Evolutionary conservation across 2,329 filamentous ascomycete species (phyloP), one percentile per base, ranked within the genome.

Genomic region (Pseudocercospora macadamiae): DNA sequence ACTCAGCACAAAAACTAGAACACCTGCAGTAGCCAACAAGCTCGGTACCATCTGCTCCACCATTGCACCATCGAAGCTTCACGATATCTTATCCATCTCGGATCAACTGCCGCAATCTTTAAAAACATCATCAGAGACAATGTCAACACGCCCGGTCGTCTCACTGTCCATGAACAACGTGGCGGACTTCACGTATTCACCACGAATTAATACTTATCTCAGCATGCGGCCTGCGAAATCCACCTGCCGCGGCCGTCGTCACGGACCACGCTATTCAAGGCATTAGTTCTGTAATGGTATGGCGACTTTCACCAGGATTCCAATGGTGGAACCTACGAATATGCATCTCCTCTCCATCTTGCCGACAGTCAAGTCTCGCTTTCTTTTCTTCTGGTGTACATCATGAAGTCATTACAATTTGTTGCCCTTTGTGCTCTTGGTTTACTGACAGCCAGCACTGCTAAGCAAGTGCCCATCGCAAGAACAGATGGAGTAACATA

Each of bases 401-500:
- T 19, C 36, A 39, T 39, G 36, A 39, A 9, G 36, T 21, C 36
- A 18, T 19, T 39, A n/a, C 3, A 19, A 9, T 19, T 39, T 39
- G 36, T n/a, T 8, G 16, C 36, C 21, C 36, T 39, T 39, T 39
- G 36, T 39, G 16, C 36, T 9, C 4, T 39, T 19, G 36, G n/a
- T 18, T 21, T 2, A 4, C 8, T 39, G 8, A 19, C 36, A 18
- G 18, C 21, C 5, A 19, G 36, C 16, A 3, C 16, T 39, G 36
- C 36, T 39, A 12, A 39, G 16, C 18, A 39, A 9, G 36, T 39
- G 10, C 47, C 47, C n/a, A 34, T 18, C 21, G 47, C 32, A 10
- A 51, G 10, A 14, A 21, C 26, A 9, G 12, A 34, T 25, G 48
- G 65, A 9, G 52, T 71, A 26, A 61, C 57, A 2, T 73, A 73